Base-by-base conservation (phyloP, 2,329 filamentous ascomycete species). In the Alternaria postmessia region DNA sequence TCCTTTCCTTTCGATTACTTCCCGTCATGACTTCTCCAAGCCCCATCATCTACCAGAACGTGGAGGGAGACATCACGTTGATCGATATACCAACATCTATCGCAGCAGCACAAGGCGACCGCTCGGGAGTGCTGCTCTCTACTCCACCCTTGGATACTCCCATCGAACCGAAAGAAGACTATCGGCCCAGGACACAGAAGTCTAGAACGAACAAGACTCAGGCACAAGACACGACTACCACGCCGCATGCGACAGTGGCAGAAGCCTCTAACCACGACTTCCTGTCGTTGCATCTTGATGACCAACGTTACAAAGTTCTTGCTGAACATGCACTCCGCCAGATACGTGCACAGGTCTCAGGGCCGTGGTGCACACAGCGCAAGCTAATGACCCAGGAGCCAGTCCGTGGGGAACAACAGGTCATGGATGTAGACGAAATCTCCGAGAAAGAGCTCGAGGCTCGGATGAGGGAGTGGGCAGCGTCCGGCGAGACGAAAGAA, bases 21-120 rank as follows among this genome's bases (percentile, higher is more conserved):
- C 39, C 22, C 34, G 16, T 16, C 57, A 59, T 26, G 42, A 24
- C 65, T 51, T 34, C 32, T 11, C 28, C 54, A 39, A 49, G 54
- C 24, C 42, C 69, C 9, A 82, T 89, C 22, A 74, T 90, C 41
- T 89, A 85, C 76, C 80, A 84, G 59, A 87, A 83, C 64, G 68
- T 75, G 2, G 78, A 81, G 4, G 71, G 78, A 49, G 81, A 84
- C 46, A 77, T 89, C 54, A 81, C 87, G 22, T 75, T 93, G 26
- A 75, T 93, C 52, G 91, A 94, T 70, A 86, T 93, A 46, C 90
- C 91, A 24, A 81, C 82, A 18, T 91, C 91, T 2, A 85, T 93
- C 39, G 88, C 91, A 65, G 82, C 87, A 61, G 87, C 86, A 18
- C 91, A 93, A 77, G 82, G 83, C 43, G 56, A 59, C 34, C 79